Evolutionary conservation across 768 basidiomycete genomes (phyloP).

Genomic region (Lactifluus echinatus): DNA sequence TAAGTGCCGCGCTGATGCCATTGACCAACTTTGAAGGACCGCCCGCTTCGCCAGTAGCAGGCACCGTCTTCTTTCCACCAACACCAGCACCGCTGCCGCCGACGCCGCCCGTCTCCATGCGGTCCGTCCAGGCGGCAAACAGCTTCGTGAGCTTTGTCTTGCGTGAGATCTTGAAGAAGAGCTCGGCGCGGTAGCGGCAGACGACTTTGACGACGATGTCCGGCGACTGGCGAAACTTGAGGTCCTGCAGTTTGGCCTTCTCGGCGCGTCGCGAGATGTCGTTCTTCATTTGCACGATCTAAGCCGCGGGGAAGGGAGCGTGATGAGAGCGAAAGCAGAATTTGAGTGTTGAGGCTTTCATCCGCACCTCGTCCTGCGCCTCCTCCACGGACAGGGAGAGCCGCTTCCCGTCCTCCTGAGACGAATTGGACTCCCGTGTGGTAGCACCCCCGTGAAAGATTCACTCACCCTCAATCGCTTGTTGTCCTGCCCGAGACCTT

Average conservation of each 20-base stretch:
- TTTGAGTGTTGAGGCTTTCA: neutral
- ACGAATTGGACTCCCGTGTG: slow-evolving; percentile 30
- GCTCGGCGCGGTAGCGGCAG: slow-evolving; percentile 81
- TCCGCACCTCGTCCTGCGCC: slow-evolving; percentile 69
- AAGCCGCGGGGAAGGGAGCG: neutral
- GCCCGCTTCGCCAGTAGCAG: slow-evolving; percentile 32
- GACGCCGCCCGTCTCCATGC: slow-evolving; percentile 51
- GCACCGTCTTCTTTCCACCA: slow-evolving; percentile 26
- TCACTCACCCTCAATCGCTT: slow-evolving; percentile 65
- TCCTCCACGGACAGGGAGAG: slow-evolving; percentile 75
- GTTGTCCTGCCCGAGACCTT: slow-evolving; percentile 60
- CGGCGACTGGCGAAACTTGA: slow-evolving; percentile 78
- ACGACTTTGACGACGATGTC: slow-evolving; percentile 85
- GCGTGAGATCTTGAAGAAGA: slow-evolving; percentile 89
- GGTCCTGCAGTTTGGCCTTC: slow-evolving; percentile 68
- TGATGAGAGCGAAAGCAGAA: neutral
- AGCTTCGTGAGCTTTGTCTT: slow-evolving; percentile 79
- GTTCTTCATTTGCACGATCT: slow-evolving; percentile 76
- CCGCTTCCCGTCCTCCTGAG: slow-evolving; percentile 78
- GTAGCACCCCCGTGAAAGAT: slow-evolving; percentile 27
- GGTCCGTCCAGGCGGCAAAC: slow-evolving; percentile 82
- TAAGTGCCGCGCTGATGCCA: slow-evolving; percentile 15
- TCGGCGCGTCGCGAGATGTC: slow-evolving; percentile 76
- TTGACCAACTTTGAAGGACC: slow-evolving; percentile 12
- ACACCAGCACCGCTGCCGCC: too few relatives aligned